Percentiles rank a stretch among this genome's conserved stretches.
phyloP scores from a whole-genome alignment of 495 filamentous ascomycete species.

The Pseudomonodictys pantanalensis region DNA sequence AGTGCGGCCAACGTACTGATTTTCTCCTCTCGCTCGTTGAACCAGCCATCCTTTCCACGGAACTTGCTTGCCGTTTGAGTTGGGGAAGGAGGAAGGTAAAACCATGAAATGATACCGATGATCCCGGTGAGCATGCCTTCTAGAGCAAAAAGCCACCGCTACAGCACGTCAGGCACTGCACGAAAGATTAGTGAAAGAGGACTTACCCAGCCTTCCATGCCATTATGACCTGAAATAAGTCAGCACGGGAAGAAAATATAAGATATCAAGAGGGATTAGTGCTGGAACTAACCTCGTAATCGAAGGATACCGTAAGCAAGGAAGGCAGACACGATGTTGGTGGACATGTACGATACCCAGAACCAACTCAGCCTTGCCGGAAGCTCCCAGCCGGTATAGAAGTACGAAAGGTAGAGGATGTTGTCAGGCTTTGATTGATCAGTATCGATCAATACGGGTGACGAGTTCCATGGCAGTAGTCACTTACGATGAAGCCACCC shows the following conservation, averaged over 20 bases:
- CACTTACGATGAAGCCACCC: slow-evolving; percentile 60
- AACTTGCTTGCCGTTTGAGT: slow-evolving; percentile 32
- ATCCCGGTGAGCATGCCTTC: slow-evolving; percentile 35
- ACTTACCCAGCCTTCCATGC: slow-evolving; percentile 35
- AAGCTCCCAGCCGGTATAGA: slow-evolving; percentile 34
- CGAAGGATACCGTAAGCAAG: slow-evolving; percentile 34
- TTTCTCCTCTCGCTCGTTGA: slow-evolving; percentile 38
- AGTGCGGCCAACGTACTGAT: slow-evolving; percentile 23
- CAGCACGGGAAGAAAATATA: no score
- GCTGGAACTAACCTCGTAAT: no score
- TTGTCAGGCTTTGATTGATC: slow-evolving; percentile 24
- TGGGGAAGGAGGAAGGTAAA: slow-evolving; percentile 37
- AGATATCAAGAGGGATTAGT: no score
- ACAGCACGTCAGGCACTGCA: neutral
- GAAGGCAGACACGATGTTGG: slow-evolving; percentile 34
- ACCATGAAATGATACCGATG: slow-evolving; percentile 33
- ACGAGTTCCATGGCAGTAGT: neutral
- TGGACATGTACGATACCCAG: slow-evolving; percentile 35
- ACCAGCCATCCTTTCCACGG: slow-evolving; percentile 38
- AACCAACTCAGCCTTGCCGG: slow-evolving; percentile 32
- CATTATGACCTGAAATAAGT: no score
- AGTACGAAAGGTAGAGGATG: slow-evolving; percentile 43
- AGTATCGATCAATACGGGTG: slow-evolving; percentile 43
- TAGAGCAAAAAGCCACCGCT: slow-evolving; percentile 36
- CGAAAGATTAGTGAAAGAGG: neutral